Conservation (phyloP, 345 rosid genomes). For the Populus pruinosa region DNA sequence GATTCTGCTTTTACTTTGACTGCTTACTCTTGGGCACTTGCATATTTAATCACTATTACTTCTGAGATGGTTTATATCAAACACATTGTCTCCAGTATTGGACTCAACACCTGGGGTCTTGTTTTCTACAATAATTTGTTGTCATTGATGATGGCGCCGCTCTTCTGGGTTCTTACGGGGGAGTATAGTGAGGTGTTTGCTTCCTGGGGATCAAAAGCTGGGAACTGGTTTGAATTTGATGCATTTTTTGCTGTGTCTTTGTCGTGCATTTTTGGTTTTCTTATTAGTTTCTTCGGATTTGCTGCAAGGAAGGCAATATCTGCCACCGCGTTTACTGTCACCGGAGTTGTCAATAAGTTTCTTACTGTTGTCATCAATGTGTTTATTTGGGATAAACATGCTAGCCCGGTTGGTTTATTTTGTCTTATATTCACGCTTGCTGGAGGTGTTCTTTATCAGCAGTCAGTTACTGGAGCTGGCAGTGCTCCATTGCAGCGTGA, state of each 20-base stretch:
- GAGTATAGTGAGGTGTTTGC: slow-evolving; percentile 66
- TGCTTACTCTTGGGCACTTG: slow-evolving; percentile 92
- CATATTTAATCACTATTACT: slow-evolving; percentile 82
- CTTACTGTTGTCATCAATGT: slow-evolving; percentile 93
- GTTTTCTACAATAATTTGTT: slow-evolving; percentile 83
- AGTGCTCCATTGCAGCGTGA: slow-evolving; percentile 37
- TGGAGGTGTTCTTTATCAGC: slow-evolving; percentile 95
- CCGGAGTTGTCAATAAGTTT: slow-evolving; percentile 97
- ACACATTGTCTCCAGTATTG: slow-evolving; percentile 90
- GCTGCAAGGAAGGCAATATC: slow-evolving; percentile 90
- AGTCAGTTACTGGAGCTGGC: slow-evolving; percentile 61
- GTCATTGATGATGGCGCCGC: slow-evolving; percentile 85
- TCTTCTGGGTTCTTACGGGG: slow-evolving; percentile 86
- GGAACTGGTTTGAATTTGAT: slow-evolving; percentile 54
- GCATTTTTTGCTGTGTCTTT: slow-evolving; percentile 66
- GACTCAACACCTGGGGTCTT: slow-evolving; percentile 96
- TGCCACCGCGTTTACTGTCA: slow-evolving; percentile 94
- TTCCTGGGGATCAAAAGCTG: slow-evolving; percentile 47
- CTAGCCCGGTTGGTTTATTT: slow-evolving; percentile 78
- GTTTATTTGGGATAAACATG: slow-evolving; percentile 95
- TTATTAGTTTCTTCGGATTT: slow-evolving; percentile 92
- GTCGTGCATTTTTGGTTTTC: slow-evolving; percentile 90
- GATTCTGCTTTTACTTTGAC: slow-evolving; percentile 82
- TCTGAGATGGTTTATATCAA: slow-evolving; percentile 98
- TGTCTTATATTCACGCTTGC: slow-evolving; percentile 78